Percentiles rank a stretch among this genome's conserved stretches.
phyloP scores from a whole-genome alignment of 2,329 filamentous ascomycete species.

The Penicillium sp. region DNA sequence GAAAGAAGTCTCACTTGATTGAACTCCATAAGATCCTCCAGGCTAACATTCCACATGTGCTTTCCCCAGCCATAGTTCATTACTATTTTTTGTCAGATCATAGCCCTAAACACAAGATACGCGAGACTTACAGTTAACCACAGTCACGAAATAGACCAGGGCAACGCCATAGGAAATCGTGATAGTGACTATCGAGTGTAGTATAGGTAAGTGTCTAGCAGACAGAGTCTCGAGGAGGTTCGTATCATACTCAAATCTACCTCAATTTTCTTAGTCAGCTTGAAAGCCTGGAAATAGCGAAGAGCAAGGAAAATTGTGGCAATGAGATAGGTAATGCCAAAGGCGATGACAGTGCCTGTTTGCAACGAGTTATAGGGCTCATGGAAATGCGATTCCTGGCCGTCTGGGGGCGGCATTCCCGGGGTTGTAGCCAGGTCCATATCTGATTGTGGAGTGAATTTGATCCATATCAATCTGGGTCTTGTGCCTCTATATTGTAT shows the following conservation, averaged over 20 bases:
- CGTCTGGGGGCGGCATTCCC: too few species aligned
- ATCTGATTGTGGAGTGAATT: too few species aligned
- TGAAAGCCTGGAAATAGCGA: neutral
- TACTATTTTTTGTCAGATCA: neutral
- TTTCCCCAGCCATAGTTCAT: neutral
- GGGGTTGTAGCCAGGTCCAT: too few species aligned
- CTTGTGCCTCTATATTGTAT: too few species aligned
- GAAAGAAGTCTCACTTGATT: neutral
- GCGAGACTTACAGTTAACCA: neutral
- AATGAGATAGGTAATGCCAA: neutral
- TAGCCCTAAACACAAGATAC: neutral
- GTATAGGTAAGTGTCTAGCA: neutral
- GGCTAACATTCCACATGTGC: neutral
- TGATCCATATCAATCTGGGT: too few species aligned
- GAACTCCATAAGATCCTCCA: neutral
- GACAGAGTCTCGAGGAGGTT: neutral
- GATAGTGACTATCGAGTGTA: neutral
- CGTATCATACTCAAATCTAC: neutral
- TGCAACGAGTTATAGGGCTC: neutral
- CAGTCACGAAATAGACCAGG: neutral
- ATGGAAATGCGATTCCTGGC: too few species aligned
- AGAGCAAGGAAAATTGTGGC: too few species aligned
- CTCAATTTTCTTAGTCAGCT: neutral
- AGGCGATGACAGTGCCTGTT: neutral
- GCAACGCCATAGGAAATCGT: neutral